Percentiles rank a stretch among this genome's conserved stretches.
Evolutionary conservation across 176 grass and related monocot species (phyloP).

Genomic region (Cocos nucifera): DNA sequence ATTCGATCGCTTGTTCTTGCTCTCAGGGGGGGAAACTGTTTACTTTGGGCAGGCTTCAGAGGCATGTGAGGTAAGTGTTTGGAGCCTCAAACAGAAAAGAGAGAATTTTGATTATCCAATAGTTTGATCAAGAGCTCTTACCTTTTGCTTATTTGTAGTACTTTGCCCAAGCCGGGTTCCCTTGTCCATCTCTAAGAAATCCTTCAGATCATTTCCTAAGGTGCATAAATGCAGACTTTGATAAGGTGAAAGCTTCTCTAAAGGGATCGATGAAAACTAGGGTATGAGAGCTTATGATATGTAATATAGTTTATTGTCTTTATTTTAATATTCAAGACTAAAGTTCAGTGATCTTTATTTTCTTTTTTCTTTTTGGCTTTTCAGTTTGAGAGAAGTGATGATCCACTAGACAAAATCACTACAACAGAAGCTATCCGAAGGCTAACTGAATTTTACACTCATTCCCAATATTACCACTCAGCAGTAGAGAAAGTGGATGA

Average conservation of each 20-base stretch:
- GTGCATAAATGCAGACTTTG: slow-evolving; percentile 87
- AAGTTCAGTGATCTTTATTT: background rate
- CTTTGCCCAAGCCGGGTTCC: slow-evolving; percentile 91
- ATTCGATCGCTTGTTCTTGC: slow-evolving; percentile 76
- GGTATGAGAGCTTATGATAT: slow-evolving; percentile 20
- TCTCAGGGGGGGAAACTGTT: slow-evolving; percentile 77
- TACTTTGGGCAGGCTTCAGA: slow-evolving; percentile 84
- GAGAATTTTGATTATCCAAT: too few species aligned
- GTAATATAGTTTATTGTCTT: background rate
- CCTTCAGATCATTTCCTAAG: slow-evolving; percentile 96
- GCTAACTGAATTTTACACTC: slow-evolving; percentile 54
- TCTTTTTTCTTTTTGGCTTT: background rate
- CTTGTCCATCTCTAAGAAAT: slow-evolving; percentile 70
- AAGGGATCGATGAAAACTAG: slow-evolving; percentile 85
- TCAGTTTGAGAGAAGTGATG: slow-evolving; percentile 72
- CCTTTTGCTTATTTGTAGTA: slow-evolving; percentile 25
- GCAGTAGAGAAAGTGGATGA: slow-evolving; percentile 69
- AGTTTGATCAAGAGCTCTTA: background rate
- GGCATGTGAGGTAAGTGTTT: slow-evolving; percentile 53
- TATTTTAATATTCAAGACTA: background rate
- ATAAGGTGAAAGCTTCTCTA: slow-evolving; percentile 98
- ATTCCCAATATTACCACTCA: slow-evolving; percentile 51
- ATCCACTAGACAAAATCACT: slow-evolving; percentile 62
- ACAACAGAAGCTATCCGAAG: slow-evolving; percentile 71
- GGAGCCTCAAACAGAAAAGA: too few species aligned